Conservation (phyloP, 495 filamentous ascomycete genomes). For the Massariosphaeria phaeospora region DNA sequence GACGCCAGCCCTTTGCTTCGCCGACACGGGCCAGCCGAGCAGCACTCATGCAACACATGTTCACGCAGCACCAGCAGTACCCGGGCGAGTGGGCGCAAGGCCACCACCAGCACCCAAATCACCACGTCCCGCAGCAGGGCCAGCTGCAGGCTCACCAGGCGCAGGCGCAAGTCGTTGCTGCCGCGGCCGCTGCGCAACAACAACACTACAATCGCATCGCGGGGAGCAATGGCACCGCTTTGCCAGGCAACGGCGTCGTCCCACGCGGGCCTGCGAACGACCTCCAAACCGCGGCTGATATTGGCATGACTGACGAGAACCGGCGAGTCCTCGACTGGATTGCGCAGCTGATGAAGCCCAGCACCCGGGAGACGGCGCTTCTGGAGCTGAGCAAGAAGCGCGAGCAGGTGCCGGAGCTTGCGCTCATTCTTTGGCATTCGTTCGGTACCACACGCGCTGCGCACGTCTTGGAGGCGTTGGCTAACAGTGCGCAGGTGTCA, state of each 20-base stretch:
- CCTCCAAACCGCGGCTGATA: slow-evolving; percentile 41
- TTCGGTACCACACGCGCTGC: slow-evolving; percentile 65
- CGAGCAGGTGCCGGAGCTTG: slow-evolving; percentile 94
- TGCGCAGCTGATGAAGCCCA: slow-evolving; percentile 82
- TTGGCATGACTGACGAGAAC: slow-evolving; percentile 79
- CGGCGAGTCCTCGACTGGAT: slow-evolving; percentile 88
- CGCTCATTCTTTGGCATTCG: slow-evolving; percentile 96
- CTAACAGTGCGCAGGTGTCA: slow-evolving; percentile 63
- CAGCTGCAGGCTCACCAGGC: slow-evolving; percentile 46
- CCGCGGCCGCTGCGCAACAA: slow-evolving; percentile 63
- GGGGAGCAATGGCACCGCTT: slow-evolving; percentile 51
- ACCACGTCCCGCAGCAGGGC: slow-evolving; percentile 51
- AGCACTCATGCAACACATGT: slow-evolving; percentile 54
- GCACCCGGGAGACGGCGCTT: slow-evolving; percentile 80
- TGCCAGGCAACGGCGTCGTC: slow-evolving; percentile 18
- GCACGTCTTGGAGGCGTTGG: not conserved
- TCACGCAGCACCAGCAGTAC: slow-evolving; percentile 78
- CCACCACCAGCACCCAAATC: slow-evolving; percentile 54
- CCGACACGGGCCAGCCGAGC: too few relatives aligned
- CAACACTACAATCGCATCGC: slow-evolving; percentile 77
- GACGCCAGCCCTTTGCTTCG: too few relatives aligned
- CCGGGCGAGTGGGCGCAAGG: slow-evolving; percentile 62
- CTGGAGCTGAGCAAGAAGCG: slow-evolving; percentile 98
- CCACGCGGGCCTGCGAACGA: slow-evolving; percentile 26
- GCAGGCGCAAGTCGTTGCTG: slow-evolving; percentile 58